A percentile compares a stretch with the other conserved stretches of the same genome.
These are phyloP conservation scores for Talaromyces funiculosus DNA, from an alignment of 2,329 filamentous ascomycete species.

Conservation along the genomic window DNA sequence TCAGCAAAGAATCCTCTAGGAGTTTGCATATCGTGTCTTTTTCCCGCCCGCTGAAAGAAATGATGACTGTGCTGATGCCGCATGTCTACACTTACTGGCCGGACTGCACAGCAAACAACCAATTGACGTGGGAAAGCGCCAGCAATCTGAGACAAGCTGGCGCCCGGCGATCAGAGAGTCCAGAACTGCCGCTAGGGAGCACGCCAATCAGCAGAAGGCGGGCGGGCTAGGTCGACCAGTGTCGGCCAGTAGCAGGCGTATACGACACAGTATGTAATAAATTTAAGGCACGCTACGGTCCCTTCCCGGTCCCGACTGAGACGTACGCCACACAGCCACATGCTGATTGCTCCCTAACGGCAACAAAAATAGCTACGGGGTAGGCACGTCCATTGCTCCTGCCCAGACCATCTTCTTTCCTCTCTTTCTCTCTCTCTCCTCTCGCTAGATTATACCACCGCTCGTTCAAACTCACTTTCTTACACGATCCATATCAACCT, in stretches of 20 bases:
- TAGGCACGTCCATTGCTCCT: neutral
- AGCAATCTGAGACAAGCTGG: constrained; percentile 6
- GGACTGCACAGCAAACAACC: neutral
- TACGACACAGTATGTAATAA: neutral
- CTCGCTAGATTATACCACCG: neutral
- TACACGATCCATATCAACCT: neutral
- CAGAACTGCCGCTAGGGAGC: neutral
- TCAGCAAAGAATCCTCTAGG: too few species aligned
- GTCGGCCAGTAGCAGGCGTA: neutral
- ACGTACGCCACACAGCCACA: constrained; percentile 6
- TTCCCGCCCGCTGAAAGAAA: neutral
- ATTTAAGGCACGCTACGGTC: neutral
- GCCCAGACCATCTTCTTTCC: neutral
- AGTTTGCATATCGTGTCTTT: neutral
- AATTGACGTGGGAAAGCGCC: neutral
- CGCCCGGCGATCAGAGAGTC: neutral
- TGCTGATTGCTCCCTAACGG: neutral
- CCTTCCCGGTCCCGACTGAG: neutral
- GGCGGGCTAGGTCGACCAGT: too few species aligned
- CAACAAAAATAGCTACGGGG: neutral
- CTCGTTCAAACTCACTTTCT: neutral
- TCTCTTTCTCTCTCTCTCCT: neutral
- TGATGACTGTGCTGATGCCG: neutral
- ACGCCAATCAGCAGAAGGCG: neutral
- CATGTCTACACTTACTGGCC: neutral